Evolutionary conservation across 2,329 filamentous ascomycete genomes (phyloP), one percentile per base, ranked within the genome.

Genomic region (Talaromyces sp.): DNA sequence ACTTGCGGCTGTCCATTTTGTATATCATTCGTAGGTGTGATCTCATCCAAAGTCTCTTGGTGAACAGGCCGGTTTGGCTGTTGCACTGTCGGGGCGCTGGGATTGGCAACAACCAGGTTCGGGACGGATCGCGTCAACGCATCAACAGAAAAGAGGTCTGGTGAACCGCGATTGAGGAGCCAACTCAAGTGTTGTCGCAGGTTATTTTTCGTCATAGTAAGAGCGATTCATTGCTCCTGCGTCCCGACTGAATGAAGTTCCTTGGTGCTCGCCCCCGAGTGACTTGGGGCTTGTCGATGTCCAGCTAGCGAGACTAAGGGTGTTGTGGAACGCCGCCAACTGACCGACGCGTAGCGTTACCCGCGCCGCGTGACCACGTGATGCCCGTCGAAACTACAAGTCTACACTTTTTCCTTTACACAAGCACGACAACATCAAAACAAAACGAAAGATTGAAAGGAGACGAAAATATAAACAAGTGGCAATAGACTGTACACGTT

Each of bases 151-250:
- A 69, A 69, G 58, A 73, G 72, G 11, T 72, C 66, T 39, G 71
- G 70, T 54, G 70, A 72, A 67, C 72, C 73, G 71, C 72, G 75
- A 62, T 71, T 72, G 65, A 81, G 65, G 62, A 81, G 76, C 79
- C 79, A 81, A 71, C 74, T 71, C 62, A 81, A 73, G 70, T 80
- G 78, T 66, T 71, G 67, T 58, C 70, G 68, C 58, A 81, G 65
- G 66, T 81, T 81, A 71, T 78, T 75, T 68, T 73, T 80, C 71
- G 79, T 81, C 79, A 81, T 81, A 47, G 22, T 47, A 75, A 71
- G 73, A 74, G 65, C 71, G 67, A 70, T 32, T 69, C 68, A 69
- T 69, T 33, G 60, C 58, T 51, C 30, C 61, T 19, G 44, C 4
- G 7, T 32, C 27, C 27, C 27, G 52, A 28, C 19, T 25, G 9